phyloP scores from a whole-genome alignment of 192 early-diverging fungal genomes.

The Mortierella claussenii region DNA sequence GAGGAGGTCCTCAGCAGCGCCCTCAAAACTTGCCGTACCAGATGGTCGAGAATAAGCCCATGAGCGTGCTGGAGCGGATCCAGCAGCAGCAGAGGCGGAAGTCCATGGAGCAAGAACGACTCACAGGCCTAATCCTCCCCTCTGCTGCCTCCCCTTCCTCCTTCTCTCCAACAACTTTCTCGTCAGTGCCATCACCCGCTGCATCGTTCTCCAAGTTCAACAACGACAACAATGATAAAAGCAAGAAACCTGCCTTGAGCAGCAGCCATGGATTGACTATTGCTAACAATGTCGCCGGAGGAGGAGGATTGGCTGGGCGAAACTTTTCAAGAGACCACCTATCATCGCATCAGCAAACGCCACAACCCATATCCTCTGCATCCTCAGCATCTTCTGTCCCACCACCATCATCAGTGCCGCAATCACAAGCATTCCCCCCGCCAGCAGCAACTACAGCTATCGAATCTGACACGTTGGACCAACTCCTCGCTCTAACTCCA shows the following conservation, averaged over 20 bases:
- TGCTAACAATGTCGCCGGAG: too few species aligned
- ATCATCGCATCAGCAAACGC: too few species aligned
- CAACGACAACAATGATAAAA: too few species aligned
- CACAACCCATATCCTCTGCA: slow-evolving; percentile 1
- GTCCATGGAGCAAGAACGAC: slow-evolving; percentile 35
- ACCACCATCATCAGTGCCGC: slow-evolving; percentile 4
- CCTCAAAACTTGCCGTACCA: slow-evolving; percentile 1
- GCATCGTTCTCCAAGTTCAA: background rate
- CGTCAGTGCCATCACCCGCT: background rate
- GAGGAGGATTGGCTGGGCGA: too few species aligned
- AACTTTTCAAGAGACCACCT: too few species aligned
- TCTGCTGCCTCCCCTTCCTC: too few species aligned
- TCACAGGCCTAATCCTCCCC: slow-evolving; percentile 11
- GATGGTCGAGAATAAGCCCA: slow-evolving; percentile 5
- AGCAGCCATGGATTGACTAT: too few species aligned
- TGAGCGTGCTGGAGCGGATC: slow-evolving; percentile 28
- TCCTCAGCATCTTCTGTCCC: slow-evolving; percentile 1
- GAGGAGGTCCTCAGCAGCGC: too few species aligned
- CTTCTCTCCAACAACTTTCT: too few species aligned
- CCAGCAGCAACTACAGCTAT: background rate
- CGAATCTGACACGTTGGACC: slow-evolving; percentile 32
- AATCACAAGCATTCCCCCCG: background rate
- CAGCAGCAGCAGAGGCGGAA: slow-evolving; percentile 21
- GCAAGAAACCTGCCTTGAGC: too few species aligned
- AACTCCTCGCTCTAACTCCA: slow-evolving; percentile 19